Percentiles rank a stretch among this genome's conserved stretches.
phyloP scores from a whole-genome alignment of 192 early-diverging fungal genomes.

The Linderina pennispora region DNA sequence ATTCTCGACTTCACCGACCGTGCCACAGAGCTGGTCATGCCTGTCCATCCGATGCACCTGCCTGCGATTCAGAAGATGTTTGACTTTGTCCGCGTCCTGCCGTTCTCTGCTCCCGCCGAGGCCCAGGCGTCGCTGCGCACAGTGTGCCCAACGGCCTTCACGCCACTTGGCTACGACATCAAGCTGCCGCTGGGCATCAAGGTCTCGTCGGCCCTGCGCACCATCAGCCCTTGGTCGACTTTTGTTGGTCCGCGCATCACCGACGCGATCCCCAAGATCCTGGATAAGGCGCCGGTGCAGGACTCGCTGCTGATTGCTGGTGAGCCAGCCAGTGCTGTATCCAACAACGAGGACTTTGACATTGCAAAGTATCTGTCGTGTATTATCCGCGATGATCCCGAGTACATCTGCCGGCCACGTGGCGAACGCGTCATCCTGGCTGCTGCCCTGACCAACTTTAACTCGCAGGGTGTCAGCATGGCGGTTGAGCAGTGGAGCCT shows the following conservation, averaged over 20 bases:
- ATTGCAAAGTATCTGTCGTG: conserved; percentile 58
- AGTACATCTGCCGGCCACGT: conserved; percentile 24
- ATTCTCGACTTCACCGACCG: conserved; percentile 20
- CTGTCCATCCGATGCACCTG: conserved; percentile 57
- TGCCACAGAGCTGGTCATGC: conserved; percentile 43
- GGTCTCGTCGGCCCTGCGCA: conserved; percentile 58
- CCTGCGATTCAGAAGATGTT: conserved; percentile 52
- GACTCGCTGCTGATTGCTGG: conserved; percentile 46
- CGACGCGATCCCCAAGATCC: conserved; percentile 37
- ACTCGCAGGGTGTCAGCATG: conserved; percentile 28
- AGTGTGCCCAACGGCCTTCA: conserved; percentile 31
- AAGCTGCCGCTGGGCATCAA: conserved; percentile 62
- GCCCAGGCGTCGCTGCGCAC: conserved; percentile 60
- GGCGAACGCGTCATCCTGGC: conserved; percentile 50
- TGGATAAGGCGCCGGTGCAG: conserved; percentile 21
- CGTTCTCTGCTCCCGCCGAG: conserved; percentile 29
- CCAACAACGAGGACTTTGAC: conserved; percentile 48
- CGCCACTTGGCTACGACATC: conserved; percentile 27
- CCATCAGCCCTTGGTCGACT: conserved; percentile 58
- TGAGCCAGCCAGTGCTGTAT: conserved; percentile 51
- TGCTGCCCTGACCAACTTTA: conserved; percentile 50
- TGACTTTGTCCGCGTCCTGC: conserved; percentile 36
- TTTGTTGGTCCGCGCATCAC: conserved; percentile 53
- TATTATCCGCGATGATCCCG: conserved; percentile 50
- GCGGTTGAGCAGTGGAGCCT: conserved; percentile 47